Conservation (phyloP, 2,329 filamentous ascomycete genomes). For the Cercospora janseana region DNA sequence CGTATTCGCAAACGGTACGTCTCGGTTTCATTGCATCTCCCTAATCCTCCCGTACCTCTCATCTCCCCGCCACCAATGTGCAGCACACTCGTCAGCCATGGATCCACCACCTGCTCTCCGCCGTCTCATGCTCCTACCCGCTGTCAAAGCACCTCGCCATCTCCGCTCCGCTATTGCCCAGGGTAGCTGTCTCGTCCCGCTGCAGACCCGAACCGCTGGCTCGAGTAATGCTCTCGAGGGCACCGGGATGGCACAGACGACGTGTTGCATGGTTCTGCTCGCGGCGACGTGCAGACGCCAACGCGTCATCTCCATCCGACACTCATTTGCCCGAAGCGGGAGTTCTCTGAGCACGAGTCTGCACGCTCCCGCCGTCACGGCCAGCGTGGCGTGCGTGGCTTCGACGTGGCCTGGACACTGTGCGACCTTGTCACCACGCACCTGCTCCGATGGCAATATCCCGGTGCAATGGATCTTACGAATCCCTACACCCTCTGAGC, state of each 20-base stretch:
- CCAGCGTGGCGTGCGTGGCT: not conserved
- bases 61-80: conserved; percentile 7
- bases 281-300: conserved; percentile 12
- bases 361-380: conserved; percentile 12
- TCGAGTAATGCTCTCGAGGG: conserved; percentile 1
- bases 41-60: not conserved
- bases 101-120: not conserved
- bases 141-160: conserved; percentile 13
- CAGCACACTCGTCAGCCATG: not conserved
- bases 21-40: not conserved
- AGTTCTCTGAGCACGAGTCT: not conserved
- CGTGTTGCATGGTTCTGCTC: not conserved
- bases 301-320: not conserved
- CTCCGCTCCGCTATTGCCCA: not conserved
- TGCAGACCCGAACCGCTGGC: not conserved
- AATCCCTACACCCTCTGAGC: not conserved
- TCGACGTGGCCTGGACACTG: not conserved
- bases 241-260: conserved; percentile 8
- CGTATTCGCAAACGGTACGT: conserved; percentile 60
- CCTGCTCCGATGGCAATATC: not conserved
- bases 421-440: too few species aligned
- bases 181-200: conserved; percentile 11
- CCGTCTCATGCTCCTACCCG: conserved; percentile 10
- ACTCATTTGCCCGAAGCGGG: not conserved
- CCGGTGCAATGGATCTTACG: not conserved